phyloP scores from a whole-genome alignment of 192 early-diverging fungal species.

The Globomyces pollinis-pini region DNA sequence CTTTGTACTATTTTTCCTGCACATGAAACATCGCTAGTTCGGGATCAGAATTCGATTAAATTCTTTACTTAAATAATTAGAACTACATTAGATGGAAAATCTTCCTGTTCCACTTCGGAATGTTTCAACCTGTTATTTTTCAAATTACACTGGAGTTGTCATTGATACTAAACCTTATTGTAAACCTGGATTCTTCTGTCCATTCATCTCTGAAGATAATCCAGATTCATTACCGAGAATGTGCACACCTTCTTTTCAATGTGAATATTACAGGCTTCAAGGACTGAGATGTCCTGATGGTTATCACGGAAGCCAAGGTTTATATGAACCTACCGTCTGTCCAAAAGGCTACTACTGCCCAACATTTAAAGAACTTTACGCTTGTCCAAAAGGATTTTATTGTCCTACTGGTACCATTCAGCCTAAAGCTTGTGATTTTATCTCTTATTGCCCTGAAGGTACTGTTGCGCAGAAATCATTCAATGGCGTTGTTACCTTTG shows the following conservation, averaged over 20 bases:
- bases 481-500: not conserved
- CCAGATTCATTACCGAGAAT: conserved; percentile 15
- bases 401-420: conserved; percentile 5
- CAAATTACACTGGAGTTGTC: not conserved
- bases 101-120: too few species aligned
- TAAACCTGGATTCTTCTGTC: conserved; percentile 23
- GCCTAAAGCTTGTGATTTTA: conserved; percentile 2
- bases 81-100: too few species aligned
- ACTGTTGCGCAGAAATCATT: conserved; percentile 1
- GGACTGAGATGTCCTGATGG: not conserved
- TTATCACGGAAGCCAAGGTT: conserved; percentile 2
- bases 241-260: conserved; percentile 21
- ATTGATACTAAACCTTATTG: conserved; percentile 8
- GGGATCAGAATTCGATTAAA: too few species aligned
- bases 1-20: too few species aligned
- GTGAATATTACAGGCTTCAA: conserved; percentile 12
- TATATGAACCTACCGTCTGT: conserved; percentile 9
- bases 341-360: not conserved
- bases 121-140: conserved; percentile 6
- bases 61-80: too few species aligned
- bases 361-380: not conserved
- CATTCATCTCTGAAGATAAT: conserved; percentile 10
- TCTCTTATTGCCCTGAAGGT: conserved; percentile 8
- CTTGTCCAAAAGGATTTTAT: conserved; percentile 9
- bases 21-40: too few species aligned